Evolutionary conservation across 306 rosid genomes (phyloP), one percentile per base, ranked within the genome.

Genomic region (Vigna unguiculata): DNA sequence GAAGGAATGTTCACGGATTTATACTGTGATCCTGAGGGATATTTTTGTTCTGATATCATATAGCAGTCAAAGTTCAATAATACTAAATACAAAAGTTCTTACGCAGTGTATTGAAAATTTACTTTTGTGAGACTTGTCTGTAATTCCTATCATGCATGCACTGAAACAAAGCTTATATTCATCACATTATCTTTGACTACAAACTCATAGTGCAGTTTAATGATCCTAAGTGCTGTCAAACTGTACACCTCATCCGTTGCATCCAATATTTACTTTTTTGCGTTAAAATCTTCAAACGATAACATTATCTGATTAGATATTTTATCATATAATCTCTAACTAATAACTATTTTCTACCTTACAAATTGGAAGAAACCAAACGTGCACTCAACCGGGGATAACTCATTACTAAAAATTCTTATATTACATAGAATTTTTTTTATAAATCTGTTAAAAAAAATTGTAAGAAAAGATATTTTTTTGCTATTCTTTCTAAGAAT

Each of bases 61-160:
- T 22, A 36, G 30, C 48, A 69, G 89, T 86, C 92, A 86, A 87
- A 79, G 17, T 64, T 64, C 66, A 76, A 83, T 85, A 60, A 87
- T 79, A 28, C 66, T 45, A 75, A 80, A 69, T 74, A 79, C 81
- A 81, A 77, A 74, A 59, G 67, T 74, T 58, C 71, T 59, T 41
- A 46, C 14, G 81, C 83, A 77, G 78, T 71, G 72, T 21, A 79
- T 38, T 69, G 74, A 65, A 62, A 79, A 71, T 52, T 72, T 61
- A 67, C 75, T 52, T 84, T 40, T 68, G 5, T 49, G 57, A 53
- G 74, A 75, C 61, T 41, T 48, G 25, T 85, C 66, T 76, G 63
- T 57, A 72, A 80, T 54, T 19, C 46, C 65, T 76, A 67, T 78
- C 72, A 65, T 69, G 52, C 68, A 59, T 58, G 68, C 55, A 48